A percentile compares a stretch with the other conserved stretches of the same genome.
Evolutionary conservation across 768 basidiomycete species (phyloP).

Genomic region (Leccinum rimulosum): DNA sequence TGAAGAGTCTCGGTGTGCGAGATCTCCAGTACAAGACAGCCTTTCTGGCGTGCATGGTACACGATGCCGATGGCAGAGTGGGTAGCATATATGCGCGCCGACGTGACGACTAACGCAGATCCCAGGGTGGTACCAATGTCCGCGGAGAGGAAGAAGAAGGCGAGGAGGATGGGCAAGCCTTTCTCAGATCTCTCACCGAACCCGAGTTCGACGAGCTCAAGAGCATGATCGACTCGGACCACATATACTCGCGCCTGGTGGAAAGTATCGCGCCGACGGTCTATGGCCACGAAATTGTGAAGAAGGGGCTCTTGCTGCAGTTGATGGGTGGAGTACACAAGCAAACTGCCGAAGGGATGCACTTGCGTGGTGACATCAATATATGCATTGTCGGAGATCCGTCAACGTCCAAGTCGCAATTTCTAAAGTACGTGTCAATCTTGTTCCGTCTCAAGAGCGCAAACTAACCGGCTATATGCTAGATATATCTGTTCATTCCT

Average conservation of each 20-base stretch:
- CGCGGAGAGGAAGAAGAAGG: slow-evolving; percentile 84
- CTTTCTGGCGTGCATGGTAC: slow-evolving; percentile 97
- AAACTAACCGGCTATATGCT: not conserved
- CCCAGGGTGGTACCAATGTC: slow-evolving; percentile 79
- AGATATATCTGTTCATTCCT: slow-evolving; percentile 98
- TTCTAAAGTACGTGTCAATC: slow-evolving; percentile 74
- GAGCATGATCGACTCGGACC: slow-evolving; percentile 89
- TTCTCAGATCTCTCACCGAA: slow-evolving; percentile 85
- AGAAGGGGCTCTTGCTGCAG: slow-evolving; percentile 94
- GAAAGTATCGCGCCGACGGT: slow-evolving; percentile 97
- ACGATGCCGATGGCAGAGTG: slow-evolving; percentile 85
- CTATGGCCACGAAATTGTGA: slow-evolving; percentile 98
- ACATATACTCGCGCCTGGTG: slow-evolving; percentile 93
- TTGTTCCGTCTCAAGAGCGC: not conserved
- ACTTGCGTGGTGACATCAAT: slow-evolving; percentile 97
- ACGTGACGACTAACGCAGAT: not conserved
- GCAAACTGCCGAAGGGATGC: slow-evolving; percentile 92
- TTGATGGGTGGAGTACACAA: slow-evolving; percentile 99
- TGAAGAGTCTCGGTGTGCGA: slow-evolving; percentile 92
- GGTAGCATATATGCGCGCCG: slow-evolving; percentile 30
- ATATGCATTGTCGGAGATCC: slow-evolving; percentile 98
- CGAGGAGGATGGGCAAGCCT: slow-evolving; percentile 76
- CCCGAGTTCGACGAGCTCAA: slow-evolving; percentile 95
- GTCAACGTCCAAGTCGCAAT: slow-evolving; percentile 96
- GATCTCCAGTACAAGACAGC: slow-evolving; percentile 99